Base-by-base conservation (phyloP, 441 rosid genomes). In the Biscutella auriculata region DNA sequence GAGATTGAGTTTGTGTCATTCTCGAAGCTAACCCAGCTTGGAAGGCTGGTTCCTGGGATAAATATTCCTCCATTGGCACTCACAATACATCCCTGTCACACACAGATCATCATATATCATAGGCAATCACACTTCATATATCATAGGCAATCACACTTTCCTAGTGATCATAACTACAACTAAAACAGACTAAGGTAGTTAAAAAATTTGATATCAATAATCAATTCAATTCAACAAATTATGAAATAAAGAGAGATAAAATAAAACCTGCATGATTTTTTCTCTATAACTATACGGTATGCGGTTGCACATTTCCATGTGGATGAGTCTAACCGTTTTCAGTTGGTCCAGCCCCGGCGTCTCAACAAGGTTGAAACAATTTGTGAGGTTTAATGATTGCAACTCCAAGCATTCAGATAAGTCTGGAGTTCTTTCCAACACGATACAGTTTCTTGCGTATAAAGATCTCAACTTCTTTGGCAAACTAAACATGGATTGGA, bases 261-360 rank as follows among this genome's bases (percentile, higher is more conserved):
- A 19, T 4, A 26, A 0, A 4, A 53, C 68, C 61, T 54, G 46
- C 54, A 63, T 53, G 48, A 63, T 26, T 3, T 6, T 55, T 29
- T 46, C 62, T 28, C 34, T 3, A n/a, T 19, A 6, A 3, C 19
- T 3, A 37, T 0, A n/a, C 14, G 62, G 0, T 13, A 54, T 14
- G 1, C 10, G 6, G 17, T 6, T 64, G 49, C 68, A 64, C 68
- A 46, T 64, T 42, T 57, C 62, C 55, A 55, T 47, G 11, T 56
- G 68, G 50, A 46, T 55, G 42, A 29, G 3, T 14, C 50, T 13
- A 55, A 55, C 62, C 2, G 6, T 29, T 64, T 55, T 13, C 27
- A 64, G 42, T 46, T 36, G 23, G 23, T 63, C 49, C 17, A 64
- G 49, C 17, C 56, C 62, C 0, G 49, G 68, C 6, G 56, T 36